phyloP scores from a whole-genome alignment of 106 monocot species.

The Phalaenopsis equestris region DNA sequence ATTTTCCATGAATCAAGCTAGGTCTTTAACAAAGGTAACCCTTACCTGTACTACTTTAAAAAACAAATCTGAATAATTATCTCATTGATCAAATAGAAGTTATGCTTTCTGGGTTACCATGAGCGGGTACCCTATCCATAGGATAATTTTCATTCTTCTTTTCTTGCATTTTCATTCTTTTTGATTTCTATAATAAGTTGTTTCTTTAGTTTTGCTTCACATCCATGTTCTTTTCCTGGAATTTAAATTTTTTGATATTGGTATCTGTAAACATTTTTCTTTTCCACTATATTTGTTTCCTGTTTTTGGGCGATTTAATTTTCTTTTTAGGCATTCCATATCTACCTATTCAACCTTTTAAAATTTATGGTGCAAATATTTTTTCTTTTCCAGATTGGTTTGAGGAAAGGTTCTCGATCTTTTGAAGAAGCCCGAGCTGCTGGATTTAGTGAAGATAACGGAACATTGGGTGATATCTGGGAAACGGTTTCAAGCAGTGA shows the following conservation, averaged over 20 bases:
- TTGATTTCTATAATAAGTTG: no score
- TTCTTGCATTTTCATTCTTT: no score
- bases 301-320: background rate
- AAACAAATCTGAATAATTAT: no score
- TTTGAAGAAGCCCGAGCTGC: conserved; percentile 89
- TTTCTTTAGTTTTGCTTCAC: background rate
- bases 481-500: conserved; percentile 88
- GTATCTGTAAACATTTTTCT: background rate
- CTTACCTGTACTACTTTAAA: no score
- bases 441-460: conserved; percentile 95
- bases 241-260: background rate
- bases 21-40: no score
- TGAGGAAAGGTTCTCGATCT: conserved; percentile 84
- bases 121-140: no score
- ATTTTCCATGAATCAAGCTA: no score
- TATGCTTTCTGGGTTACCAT: no score
- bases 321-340: background rate
- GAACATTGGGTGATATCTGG: conserved; percentile 93
- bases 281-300: background rate
- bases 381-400: conserved; percentile 59
- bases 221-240: background rate
- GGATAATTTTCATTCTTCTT: no score
- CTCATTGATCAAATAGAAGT: no score
- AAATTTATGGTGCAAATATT: background rate
- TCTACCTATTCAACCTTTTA: background rate